Evolutionary conservation across 2,329 filamentous ascomycete genomes (phyloP).

Genomic region (Ceratocystis cacaofunesta): DNA sequence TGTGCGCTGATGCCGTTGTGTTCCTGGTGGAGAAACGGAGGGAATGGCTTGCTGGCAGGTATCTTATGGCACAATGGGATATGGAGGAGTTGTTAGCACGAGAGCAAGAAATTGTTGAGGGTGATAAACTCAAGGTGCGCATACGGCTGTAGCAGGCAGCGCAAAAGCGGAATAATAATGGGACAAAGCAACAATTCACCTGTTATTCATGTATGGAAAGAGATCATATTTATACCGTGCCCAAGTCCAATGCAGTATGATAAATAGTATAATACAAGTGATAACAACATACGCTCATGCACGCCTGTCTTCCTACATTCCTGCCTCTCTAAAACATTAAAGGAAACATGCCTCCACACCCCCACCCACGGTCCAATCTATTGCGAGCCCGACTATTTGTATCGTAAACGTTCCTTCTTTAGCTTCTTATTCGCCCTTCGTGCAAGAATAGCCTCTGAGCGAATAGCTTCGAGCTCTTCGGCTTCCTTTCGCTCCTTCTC

Average conservation of each 20-base stretch:
- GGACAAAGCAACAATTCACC: background rate
- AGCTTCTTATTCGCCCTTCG: constrained; percentile 7
- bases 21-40: constrained; percentile 29
- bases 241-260: background rate
- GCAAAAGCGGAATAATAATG: too few species aligned
- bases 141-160: constrained; percentile 5
- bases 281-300: background rate
- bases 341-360: background rate
- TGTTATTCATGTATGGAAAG: background rate
- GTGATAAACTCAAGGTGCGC: constrained; percentile 19
- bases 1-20: constrained; percentile 30
- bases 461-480: background rate
- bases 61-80: constrained; percentile 32
- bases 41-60: constrained; percentile 32
- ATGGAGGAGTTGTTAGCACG: constrained; percentile 30
- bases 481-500: background rate
- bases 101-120: constrained; percentile 29
- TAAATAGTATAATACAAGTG: background rate
- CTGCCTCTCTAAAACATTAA: background rate
- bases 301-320: background rate
- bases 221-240: background rate
- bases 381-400: background rate
- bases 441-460: background rate
- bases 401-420: background rate
- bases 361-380: background rate